A percentile compares a stretch with the other conserved stretches of the same genome.
phyloP scores from a whole-genome alignment of 192 early-diverging fungal genomes.

The Linnemannia hyalina region DNA sequence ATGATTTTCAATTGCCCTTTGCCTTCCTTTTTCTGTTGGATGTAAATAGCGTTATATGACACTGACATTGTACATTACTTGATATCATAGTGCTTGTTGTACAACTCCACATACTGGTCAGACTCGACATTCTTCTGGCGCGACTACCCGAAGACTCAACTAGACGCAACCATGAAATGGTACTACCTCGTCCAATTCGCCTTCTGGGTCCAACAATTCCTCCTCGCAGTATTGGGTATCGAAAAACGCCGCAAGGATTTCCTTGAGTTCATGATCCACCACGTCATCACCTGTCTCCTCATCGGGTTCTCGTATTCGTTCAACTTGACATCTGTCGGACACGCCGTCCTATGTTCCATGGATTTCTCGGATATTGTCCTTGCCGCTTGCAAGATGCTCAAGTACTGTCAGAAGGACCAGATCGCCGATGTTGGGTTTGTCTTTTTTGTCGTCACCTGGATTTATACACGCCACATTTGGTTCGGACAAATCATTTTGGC shows the following conservation, averaged over 20 bases:
- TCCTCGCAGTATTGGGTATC: conserved; percentile 69
- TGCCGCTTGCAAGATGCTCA: conserved; percentile 77
- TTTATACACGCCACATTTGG: conserved; percentile 79
- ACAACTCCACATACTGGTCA: conserved; percentile 70
- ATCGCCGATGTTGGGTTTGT: conserved; percentile 75
- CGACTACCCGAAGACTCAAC: conserved; percentile 65
- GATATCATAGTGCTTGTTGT: conserved; percentile 64
- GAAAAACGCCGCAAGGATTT: conserved; percentile 74
- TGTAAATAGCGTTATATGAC: conserved; percentile 72
- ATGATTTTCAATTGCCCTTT: background rate
- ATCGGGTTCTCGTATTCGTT: conserved; percentile 68
- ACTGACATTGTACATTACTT: conserved; percentile 59
- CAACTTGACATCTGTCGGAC: conserved; percentile 73
- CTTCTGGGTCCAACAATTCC: conserved; percentile 75
- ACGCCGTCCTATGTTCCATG: conserved; percentile 72
- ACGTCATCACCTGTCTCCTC: conserved; percentile 71
- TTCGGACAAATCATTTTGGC: conserved; percentile 76
- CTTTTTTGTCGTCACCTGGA: conserved; percentile 79
- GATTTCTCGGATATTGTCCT: conserved; percentile 75
- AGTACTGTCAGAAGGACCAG: conserved; percentile 72
- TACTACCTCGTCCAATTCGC: conserved; percentile 74
- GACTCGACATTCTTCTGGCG: conserved; percentile 67
- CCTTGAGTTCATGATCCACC: conserved; percentile 70
- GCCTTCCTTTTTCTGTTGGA: conserved; percentile 33
- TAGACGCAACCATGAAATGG: conserved; percentile 63